phyloP scores from a whole-genome alignment of 2,329 filamentous ascomycete species.

The Fonsecaea pedrosoi region DNA sequence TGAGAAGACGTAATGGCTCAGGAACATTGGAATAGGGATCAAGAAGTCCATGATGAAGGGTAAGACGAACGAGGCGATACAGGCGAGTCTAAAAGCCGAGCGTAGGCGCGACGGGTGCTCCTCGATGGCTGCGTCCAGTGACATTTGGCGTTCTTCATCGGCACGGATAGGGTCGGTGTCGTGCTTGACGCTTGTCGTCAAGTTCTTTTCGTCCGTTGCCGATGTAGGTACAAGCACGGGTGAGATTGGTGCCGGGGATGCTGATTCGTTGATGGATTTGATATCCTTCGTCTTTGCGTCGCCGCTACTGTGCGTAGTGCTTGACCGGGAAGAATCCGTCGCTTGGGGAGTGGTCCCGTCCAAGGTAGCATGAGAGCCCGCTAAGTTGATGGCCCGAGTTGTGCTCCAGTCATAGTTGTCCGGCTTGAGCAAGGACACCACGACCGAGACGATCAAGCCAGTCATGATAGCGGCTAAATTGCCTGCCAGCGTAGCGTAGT shows the following conservation, averaged over 20 bases:
- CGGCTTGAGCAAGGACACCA: conserved; percentile 83
- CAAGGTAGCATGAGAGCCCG: conserved; percentile 44
- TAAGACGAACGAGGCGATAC: conserved; percentile 65
- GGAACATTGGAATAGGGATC: conserved; percentile 93
- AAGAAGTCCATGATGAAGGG: conserved; percentile 76
- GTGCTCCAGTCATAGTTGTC: conserved; percentile 75
- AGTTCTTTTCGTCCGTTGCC: conserved; percentile 23
- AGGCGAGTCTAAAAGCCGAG: conserved; percentile 55
- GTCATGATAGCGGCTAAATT: conserved; percentile 82
- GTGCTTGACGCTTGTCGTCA: not conserved
- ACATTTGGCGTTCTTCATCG: conserved; percentile 42
- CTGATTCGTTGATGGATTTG: conserved; percentile 18
- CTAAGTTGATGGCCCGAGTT: conserved; percentile 76
- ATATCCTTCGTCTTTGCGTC: conserved; percentile 11
- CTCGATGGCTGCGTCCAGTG: conserved; percentile 38
- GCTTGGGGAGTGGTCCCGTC: not conserved
- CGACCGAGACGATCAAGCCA: conserved; percentile 73
- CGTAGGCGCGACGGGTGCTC: conserved; percentile 45
- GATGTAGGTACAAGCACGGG: conserved; percentile 10
- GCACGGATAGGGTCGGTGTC: conserved; percentile 34
- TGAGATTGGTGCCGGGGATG: conserved; percentile 12
- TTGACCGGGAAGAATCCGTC: conserved; percentile 19
- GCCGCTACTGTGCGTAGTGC: conserved; percentile 3
- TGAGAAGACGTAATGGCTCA: conserved; percentile 77
- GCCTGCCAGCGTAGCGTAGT: conserved; percentile 59